phyloP scores from a whole-genome alignment of 805 yeast species.

The Metschnikowia kunwiensis region DNA sequence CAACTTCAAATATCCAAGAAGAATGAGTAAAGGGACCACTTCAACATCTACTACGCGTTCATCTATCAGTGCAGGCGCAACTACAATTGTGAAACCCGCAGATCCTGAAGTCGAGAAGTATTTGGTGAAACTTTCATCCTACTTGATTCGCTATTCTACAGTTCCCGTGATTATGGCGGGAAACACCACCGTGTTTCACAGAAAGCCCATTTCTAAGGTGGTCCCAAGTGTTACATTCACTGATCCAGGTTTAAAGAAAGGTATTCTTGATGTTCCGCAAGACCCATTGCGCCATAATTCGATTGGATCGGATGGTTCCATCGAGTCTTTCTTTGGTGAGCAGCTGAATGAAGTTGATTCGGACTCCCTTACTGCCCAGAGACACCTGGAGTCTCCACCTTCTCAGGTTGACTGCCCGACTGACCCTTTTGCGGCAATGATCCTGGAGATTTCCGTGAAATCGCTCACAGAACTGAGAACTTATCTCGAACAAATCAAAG shows the following conservation, averaged over 20 bases:
- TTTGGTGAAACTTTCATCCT: slow-evolving; percentile 37
- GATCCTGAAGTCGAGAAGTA: slow-evolving; percentile 22
- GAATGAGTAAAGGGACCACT: slow-evolving; percentile 18
- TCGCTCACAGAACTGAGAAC: slow-evolving; percentile 27
- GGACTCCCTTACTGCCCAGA: not conserved
- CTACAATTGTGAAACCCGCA: slow-evolving; percentile 1
- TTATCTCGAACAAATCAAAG: slow-evolving; percentile 23
- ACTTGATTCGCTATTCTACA: slow-evolving; percentile 36
- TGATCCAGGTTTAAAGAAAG: slow-evolving; percentile 2
- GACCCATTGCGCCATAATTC: slow-evolving; percentile 14
- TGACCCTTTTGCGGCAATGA: slow-evolving; percentile 23
- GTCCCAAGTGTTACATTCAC: slow-evolving; percentile 15
- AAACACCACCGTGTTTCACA: slow-evolving; percentile 21
- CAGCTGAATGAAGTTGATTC: slow-evolving; percentile 1
- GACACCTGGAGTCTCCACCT: not conserved
- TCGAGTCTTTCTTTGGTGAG: slow-evolving; percentile 17
- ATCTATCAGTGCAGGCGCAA: slow-evolving; percentile 6
- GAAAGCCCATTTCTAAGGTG: slow-evolving; percentile 4
- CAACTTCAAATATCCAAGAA: slow-evolving; percentile 41
- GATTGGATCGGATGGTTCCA: slow-evolving; percentile 15
- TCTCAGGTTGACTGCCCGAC: not conserved
- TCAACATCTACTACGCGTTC: slow-evolving; percentile 6
- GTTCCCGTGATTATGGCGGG: slow-evolving; percentile 41
- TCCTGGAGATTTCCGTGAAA: slow-evolving; percentile 23
- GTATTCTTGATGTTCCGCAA: slow-evolving; percentile 3